Percentiles rank a stretch among this genome's conserved stretches.
Evolutionary conservation across 169 alveolate genomes (phyloP).

Genomic region (Cryptosporidium ubiquitum): DNA sequence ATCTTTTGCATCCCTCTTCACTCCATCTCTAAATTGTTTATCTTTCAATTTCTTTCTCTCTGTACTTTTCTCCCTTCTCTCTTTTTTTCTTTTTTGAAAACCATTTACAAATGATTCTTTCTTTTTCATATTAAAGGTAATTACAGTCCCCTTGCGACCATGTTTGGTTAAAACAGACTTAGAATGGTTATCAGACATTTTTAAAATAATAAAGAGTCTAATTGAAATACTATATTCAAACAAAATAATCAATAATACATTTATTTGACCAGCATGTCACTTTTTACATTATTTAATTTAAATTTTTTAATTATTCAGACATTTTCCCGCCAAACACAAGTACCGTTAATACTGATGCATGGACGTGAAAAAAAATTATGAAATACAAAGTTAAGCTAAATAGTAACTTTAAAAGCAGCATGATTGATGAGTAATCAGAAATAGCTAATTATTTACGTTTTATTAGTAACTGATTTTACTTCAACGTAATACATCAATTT

Average conservation of each 20-base stretch:
- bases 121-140: slow-evolving; percentile 21
- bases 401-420: background rate
- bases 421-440: background rate
- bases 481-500: background rate
- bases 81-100: slow-evolving; percentile 19
- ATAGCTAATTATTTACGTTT: background rate
- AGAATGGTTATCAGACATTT: background rate
- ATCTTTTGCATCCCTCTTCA: slow-evolving; percentile 56
- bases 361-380: slow-evolving; percentile 15
- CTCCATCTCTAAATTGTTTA: slow-evolving; percentile 19
- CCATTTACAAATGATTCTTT: slow-evolving; percentile 39
- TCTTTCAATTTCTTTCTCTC: slow-evolving; percentile 43
- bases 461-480: background rate
- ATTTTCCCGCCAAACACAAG: slow-evolving; percentile 1
- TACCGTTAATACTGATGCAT: slow-evolving; percentile 27
- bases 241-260: background rate
- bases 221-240: too few relatives aligned
- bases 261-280: background rate
- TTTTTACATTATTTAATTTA: background rate
- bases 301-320: background rate
- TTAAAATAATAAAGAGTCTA: background rate
- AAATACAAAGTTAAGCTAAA: background rate
- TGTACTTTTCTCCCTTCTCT: slow-evolving; percentile 24
- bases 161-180: slow-evolving; percentile 12
- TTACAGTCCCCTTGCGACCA: slow-evolving; percentile 37